Evolutionary conservation across 352 stramenopile species (phyloP).

Genomic region (Globisporangium mamillatum): DNA sequence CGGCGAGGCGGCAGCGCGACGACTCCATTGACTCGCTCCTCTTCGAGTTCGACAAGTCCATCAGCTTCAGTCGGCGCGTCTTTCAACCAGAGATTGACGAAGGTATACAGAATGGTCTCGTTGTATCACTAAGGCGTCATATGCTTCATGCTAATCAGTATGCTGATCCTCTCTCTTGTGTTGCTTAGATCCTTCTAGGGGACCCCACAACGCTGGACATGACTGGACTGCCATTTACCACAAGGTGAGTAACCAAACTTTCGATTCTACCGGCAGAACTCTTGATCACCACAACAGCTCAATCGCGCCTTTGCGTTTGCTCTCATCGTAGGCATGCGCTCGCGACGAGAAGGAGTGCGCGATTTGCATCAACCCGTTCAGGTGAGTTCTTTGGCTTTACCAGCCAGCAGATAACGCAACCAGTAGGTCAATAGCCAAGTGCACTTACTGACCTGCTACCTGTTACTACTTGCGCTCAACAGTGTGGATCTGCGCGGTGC

Average conservation of each 20-base stretch:
- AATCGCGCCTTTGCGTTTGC: background rate
- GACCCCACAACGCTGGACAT: slow-evolving; percentile 13
- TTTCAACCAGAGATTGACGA: slow-evolving; percentile 56
- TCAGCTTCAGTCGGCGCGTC: slow-evolving; percentile 61
- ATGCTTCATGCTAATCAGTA: background rate
- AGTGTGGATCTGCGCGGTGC: slow-evolving; percentile 37
- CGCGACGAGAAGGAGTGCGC: slow-evolving; percentile 67
- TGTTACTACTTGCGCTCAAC: background rate
- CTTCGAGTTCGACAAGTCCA: slow-evolving; percentile 65
- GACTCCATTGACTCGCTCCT: slow-evolving; percentile 85
- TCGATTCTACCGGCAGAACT: background rate
- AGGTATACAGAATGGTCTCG: slow-evolving; percentile 10
- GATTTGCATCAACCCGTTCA: slow-evolving; percentile 79
- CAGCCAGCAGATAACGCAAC: background rate
- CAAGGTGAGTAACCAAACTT: slow-evolving; percentile 26
- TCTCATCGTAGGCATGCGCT: slow-evolving; percentile 27
- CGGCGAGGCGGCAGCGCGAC: slow-evolving; percentile 53
- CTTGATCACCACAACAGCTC: background rate
- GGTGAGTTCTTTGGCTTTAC: slow-evolving; percentile 21
- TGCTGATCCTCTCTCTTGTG: background rate
- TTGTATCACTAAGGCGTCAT: too few relatives aligned
- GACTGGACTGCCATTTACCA: slow-evolving; percentile 43
- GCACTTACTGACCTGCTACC: background rate
- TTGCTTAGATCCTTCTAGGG: background rate
- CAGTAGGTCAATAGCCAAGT: background rate